phyloP scores from a whole-genome alignment of 2,329 filamentous ascomycete species.

The Ceratocystis colombiana region DNA sequence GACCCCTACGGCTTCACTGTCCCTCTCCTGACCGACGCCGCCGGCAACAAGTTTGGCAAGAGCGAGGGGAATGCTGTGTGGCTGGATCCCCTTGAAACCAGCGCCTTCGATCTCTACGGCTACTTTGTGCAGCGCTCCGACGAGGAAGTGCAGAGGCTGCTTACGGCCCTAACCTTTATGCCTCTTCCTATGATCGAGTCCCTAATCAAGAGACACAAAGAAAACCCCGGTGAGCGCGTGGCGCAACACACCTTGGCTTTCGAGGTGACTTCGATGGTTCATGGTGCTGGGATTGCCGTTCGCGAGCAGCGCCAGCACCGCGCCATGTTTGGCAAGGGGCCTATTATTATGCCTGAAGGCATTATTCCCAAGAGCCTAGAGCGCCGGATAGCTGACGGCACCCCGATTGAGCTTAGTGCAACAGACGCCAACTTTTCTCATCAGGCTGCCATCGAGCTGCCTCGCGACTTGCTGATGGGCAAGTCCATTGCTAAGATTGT shows the following conservation, averaged over 20 bases:
- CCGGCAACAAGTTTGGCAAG: conserved; percentile 89
- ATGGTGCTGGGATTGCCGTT: conserved; percentile 56
- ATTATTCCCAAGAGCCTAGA: conserved; percentile 22
- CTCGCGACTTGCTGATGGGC: conserved; percentile 44
- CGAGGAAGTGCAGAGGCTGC: conserved; percentile 65
- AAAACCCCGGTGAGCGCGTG: conserved; percentile 58
- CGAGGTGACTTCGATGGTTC: conserved; percentile 71
- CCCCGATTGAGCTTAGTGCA: conserved; percentile 25
- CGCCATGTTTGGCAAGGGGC: conserved; percentile 39
- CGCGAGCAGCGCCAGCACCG: conserved; percentile 49
- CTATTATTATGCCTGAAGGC: conserved; percentile 20
- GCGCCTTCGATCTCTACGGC: conserved; percentile 75
- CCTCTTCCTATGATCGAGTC: conserved; percentile 56
- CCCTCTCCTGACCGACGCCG: conserved; percentile 73
- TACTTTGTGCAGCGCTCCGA: conserved; percentile 82
- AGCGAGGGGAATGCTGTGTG: conserved; percentile 88
- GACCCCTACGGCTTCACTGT: conserved; percentile 79
- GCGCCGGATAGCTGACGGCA: conserved; percentile 21
- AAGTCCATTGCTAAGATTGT: conserved; percentile 51
- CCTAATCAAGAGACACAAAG: conserved; percentile 57
- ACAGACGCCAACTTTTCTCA: conserved; percentile 40
- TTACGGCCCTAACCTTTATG: conserved; percentile 86
- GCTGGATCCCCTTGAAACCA: conserved; percentile 75
- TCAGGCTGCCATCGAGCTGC: conserved; percentile 48
- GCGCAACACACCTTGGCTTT: conserved; percentile 76